Evolutionary conservation across 805 yeast genomes (phyloP), one percentile per base, ranked within the genome.

Genomic region (Starmerella apis): DNA sequence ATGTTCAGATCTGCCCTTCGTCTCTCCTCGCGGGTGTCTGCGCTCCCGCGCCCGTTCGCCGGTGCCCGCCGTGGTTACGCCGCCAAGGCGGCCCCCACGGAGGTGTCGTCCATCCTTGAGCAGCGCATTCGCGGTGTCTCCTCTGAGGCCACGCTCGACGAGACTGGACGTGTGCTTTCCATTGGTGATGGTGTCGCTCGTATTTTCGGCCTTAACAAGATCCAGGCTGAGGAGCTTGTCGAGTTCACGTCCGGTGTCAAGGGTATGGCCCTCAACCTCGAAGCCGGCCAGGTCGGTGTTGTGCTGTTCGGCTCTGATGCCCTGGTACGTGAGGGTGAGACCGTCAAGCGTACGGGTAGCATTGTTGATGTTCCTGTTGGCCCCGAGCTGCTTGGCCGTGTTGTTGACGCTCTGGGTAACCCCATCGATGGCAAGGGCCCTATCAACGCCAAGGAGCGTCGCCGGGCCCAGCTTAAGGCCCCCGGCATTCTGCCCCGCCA

Each of bases 151-250:
- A 81, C 86, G 83, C 82, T 92, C 69, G 86, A 92, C 74, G 98
- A 92, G 78, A 94, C 98, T 70, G 99, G 99, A 74, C 86, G 95
- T 77, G 98, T 92, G 68, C 79, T 92, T 70, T 83, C 96, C 63
- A 96, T 92, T 69, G 98, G 98, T 84, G 99, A 92, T 76, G 99
- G 99, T 92, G 92, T 92, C 71, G 99, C 98, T 72, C 94, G 97
- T 81, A 95, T 92, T 69, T 92, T 85, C 77, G 99, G 99, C 77
- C 79, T 92, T 68, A 92, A 88, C 92, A 92, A 92, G 81, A 82
- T 87, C 75, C 97, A 90, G 80, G 98, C 98, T 70, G 98, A 92
- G 79, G 99, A 92, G 78, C 81, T 92, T 73, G 96, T 92, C 68
- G 98, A 92, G 78, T 94, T 92, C 78, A 78, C 96, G 56, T 86